Evolutionary conservation across 345 rosid genomes (phyloP).

Genomic region (Dimocarpus longan): DNA sequence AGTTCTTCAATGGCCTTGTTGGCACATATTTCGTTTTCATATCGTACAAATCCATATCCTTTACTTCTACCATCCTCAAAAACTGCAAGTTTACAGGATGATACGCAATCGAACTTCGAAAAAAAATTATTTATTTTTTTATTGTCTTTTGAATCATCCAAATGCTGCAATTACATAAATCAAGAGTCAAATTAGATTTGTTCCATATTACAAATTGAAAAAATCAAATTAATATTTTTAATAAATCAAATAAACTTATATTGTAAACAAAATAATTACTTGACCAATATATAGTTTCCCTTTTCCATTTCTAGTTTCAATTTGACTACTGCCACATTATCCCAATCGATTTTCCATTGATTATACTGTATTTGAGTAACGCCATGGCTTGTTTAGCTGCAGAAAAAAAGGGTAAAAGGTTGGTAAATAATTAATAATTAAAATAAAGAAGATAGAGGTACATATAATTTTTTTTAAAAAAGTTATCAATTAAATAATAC

Average conservation of each 20-base stretch:
- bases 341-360: background rate
- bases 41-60: constrained; percentile 15
- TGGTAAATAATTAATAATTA: too few relatives aligned
- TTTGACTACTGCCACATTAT: too few relatives aligned
- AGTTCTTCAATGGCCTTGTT: background rate
- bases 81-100: background rate
- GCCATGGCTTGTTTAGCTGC: background rate
- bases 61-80: constrained; percentile 2
- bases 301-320: constrained; percentile 1
- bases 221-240: too few relatives aligned
- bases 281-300: constrained; percentile 13
- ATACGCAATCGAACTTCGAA: background rate
- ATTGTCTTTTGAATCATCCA: background rate
- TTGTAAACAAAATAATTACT: background rate
- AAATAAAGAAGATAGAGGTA: background rate
- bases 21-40: background rate
- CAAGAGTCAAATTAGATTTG: too few relatives aligned
- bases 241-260: too few relatives aligned
- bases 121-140: constrained; percentile 5
- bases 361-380: background rate
- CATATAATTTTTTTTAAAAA: too few relatives aligned
- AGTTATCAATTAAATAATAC: too few relatives aligned
- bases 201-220: too few relatives aligned
- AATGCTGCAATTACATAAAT: constrained; percentile 3
- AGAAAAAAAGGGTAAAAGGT: too few relatives aligned